Conservation (phyloP, 2,329 filamentous ascomycete genomes). For the Scedosporium apiospermum region DNA sequence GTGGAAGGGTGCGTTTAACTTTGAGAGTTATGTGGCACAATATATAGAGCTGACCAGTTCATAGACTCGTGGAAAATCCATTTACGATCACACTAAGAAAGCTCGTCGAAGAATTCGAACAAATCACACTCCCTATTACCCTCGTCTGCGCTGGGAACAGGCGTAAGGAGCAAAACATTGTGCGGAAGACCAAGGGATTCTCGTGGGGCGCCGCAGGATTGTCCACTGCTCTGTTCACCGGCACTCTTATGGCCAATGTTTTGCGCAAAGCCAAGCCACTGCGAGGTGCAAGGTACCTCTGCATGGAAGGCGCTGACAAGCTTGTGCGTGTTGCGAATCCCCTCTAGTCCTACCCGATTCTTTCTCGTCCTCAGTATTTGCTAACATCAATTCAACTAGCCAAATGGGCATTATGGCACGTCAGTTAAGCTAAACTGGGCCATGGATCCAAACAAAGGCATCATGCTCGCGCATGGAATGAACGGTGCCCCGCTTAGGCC, state of each 20-base stretch:
- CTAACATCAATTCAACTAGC: slow-evolving; percentile 19
- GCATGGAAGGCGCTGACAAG: slow-evolving; percentile 21
- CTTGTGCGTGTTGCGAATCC: background rate
- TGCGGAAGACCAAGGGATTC: slow-evolving; percentile 86
- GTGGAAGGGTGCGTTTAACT: slow-evolving; percentile 1
- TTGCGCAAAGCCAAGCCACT: slow-evolving; percentile 58
- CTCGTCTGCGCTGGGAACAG: slow-evolving; percentile 88
- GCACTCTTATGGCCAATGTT: slow-evolving; percentile 64
- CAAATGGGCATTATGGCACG: slow-evolving; percentile 83
- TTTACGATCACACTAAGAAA: slow-evolving; percentile 63
- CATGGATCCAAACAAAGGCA: slow-evolving; percentile 70
- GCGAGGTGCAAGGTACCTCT: slow-evolving; percentile 68
- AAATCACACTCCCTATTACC: slow-evolving; percentile 78
- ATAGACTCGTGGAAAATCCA: slow-evolving; percentile 59
- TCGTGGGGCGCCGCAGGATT: slow-evolving; percentile 86
- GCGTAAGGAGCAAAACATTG: slow-evolving; percentile 85
- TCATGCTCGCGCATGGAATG: slow-evolving; percentile 86
- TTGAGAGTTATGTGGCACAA: background rate
- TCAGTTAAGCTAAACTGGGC: slow-evolving; percentile 84
- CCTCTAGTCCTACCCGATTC: background rate
- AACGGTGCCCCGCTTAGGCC: slow-evolving; percentile 73
- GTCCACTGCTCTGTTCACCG: slow-evolving; percentile 82
- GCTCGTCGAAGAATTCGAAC: slow-evolving; percentile 64
- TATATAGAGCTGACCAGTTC: too few species aligned
- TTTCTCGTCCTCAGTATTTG: background rate